Evolutionary conservation across 176 grass and related monocot genomes (phyloP).

Genomic region (Oryza rufipogon): DNA sequence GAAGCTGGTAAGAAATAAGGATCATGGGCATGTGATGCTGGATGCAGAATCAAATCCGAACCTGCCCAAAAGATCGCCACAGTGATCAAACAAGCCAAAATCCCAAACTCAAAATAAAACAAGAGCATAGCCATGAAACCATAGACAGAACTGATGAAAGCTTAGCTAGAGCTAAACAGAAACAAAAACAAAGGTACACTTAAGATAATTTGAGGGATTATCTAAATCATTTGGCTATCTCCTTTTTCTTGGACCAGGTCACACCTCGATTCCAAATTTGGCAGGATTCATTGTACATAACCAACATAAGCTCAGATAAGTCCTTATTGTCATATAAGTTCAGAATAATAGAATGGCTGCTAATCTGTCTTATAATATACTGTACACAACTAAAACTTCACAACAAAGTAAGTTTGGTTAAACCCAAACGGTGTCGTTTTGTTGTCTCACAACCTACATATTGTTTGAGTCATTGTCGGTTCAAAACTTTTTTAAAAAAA

Average conservation of each 20-base stretch:
- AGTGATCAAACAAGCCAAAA: constrained; percentile 40
- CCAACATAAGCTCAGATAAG: neutral
- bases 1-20: constrained; percentile 52
- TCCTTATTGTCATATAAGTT: neutral
- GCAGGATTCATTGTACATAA: constrained; percentile 29
- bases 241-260: constrained; percentile 26
- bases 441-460: neutral
- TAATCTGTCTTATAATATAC: neutral
- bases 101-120: constrained; percentile 26
- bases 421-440: neutral
- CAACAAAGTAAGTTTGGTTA: neutral
- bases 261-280: constrained; percentile 22
- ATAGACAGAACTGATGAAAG: constrained; percentile 31
- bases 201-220: constrained; percentile 18
- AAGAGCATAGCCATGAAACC: constrained; percentile 3
- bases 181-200: neutral
- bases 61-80: constrained; percentile 53
- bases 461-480: neutral
- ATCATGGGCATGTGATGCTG: constrained; percentile 42
- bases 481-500: neutral
- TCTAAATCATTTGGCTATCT: neutral
- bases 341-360: neutral
- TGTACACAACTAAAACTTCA: neutral
- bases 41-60: constrained; percentile 60
- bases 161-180: neutral